Evolutionary conservation across 768 basidiomycete genomes (phyloP).

Genomic region (Collybiopsis luxurians): DNA sequence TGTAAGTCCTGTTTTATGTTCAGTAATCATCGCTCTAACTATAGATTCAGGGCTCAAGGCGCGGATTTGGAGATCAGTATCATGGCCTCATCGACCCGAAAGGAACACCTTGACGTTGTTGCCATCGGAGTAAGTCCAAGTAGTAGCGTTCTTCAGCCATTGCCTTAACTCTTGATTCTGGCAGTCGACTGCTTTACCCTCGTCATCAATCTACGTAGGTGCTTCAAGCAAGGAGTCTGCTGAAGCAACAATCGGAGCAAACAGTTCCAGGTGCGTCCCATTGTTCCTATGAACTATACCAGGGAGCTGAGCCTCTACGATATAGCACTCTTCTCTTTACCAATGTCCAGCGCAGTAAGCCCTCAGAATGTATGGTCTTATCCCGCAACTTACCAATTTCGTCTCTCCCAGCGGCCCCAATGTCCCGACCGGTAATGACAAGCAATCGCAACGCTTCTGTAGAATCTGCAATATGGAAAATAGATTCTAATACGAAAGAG

Average conservation of each 20-base stretch:
- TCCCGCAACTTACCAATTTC: background rate
- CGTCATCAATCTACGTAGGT: slow-evolving; percentile 35
- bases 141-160: background rate
- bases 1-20: background rate
- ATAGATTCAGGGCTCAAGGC: slow-evolving; percentile 31
- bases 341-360: slow-evolving; percentile 35
- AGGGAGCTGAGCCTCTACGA: background rate
- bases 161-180: background rate
- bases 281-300: background rate
- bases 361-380: background rate
- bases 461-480: slow-evolving; percentile 49
- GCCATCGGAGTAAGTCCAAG: slow-evolving; percentile 28
- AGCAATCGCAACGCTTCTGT: slow-evolving; percentile 15
- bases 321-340: slow-evolving; percentile 31
- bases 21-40: too few species aligned
- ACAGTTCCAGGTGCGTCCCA: slow-evolving; percentile 2
- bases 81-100: slow-evolving; percentile 19
- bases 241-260: background rate
- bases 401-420: slow-evolving; percentile 25
- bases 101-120: slow-evolving; percentile 29
- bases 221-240: slow-evolving; percentile 20
- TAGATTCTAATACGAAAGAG: slow-evolving; percentile 33
- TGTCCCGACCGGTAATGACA: slow-evolving; percentile 26
- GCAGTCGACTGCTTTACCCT: slow-evolving; percentile 38
- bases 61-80: slow-evolving; percentile 30